phyloP scores from a whole-genome alignment of 2,329 filamentous ascomycete species.

The Ophiostoma angusticollis region DNA sequence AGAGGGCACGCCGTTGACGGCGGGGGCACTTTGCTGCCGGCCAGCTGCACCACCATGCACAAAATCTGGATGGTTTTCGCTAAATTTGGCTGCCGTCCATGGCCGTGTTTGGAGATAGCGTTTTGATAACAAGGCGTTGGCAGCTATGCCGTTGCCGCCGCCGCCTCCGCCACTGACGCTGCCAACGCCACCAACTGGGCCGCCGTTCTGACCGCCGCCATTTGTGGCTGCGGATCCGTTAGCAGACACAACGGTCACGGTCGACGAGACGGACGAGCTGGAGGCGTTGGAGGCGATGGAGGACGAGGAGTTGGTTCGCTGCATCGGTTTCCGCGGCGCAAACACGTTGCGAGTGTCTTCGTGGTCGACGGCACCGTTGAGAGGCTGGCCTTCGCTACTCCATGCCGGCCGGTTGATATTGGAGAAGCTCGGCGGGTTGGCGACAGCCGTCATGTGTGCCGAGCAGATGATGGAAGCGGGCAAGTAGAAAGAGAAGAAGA shows the following conservation, averaged over 20 bases:
- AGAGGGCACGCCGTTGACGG: constrained; percentile 29
- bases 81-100: constrained; percentile 39
- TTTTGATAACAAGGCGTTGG: constrained; percentile 37
- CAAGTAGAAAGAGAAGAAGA: constrained; percentile 5
- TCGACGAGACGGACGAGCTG: constrained; percentile 43
- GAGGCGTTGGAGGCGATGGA: constrained; percentile 60
- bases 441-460: constrained; percentile 53
- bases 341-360: constrained; percentile 83
- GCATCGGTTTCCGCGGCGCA: constrained; percentile 74
- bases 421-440: constrained; percentile 49
- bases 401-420: constrained; percentile 53
- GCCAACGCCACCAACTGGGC: constrained; percentile 24
- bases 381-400: constrained; percentile 40
- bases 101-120: constrained; percentile 34
- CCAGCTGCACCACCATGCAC: constrained; percentile 25
- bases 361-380: constrained; percentile 54
- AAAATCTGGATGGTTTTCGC: constrained; percentile 35
- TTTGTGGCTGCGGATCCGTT: constrained; percentile 39
- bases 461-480: constrained; percentile 8
- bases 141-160: constrained; percentile 1
- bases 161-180: neutral
- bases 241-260: constrained; percentile 49
- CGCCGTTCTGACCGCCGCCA: constrained; percentile 29
- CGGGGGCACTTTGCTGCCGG: constrained; percentile 25
- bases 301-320: constrained; percentile 82